Conservation (phyloP, 331 rosid genomes). For the Ulmus americana region DNA sequence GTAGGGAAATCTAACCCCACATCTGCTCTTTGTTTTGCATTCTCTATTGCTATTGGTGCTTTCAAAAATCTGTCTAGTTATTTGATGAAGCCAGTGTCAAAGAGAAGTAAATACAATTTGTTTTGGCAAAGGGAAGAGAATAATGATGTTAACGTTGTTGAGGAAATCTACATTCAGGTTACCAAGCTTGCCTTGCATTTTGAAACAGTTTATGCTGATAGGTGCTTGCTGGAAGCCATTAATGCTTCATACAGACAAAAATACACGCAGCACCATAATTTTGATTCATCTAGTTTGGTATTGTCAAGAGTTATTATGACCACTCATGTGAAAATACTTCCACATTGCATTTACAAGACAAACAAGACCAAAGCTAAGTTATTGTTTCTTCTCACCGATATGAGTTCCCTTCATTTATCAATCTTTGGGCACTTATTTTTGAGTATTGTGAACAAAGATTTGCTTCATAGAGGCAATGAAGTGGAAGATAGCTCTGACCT, state of each 20-base stretch:
- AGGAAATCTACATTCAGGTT: constrained; percentile 52
- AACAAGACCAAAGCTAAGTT: constrained; percentile 50
- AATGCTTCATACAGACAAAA: constrained; percentile 45
- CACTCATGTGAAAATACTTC: constrained; percentile 49
- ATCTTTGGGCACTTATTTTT: constrained; percentile 58
- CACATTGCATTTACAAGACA: constrained; percentile 45
- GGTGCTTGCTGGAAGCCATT: constrained; percentile 67
- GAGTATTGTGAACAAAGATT: constrained; percentile 35
- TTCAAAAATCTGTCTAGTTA: constrained; percentile 49
- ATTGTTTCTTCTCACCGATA: constrained; percentile 55
- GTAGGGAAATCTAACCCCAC: constrained; percentile 22
- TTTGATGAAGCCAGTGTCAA: constrained; percentile 44
- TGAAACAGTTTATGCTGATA: constrained; percentile 51
- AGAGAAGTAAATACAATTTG: constrained; percentile 42
- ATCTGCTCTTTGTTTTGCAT: constrained; percentile 49
- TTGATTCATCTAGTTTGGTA: constrained; percentile 52
- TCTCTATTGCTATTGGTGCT: constrained; percentile 68
- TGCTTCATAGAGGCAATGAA: constrained; percentile 23
- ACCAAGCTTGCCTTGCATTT: constrained; percentile 32
- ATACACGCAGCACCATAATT: constrained; percentile 30
- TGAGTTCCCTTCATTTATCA: constrained; percentile 65
- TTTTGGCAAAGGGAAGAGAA: constrained; percentile 54
- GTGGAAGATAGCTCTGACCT: constrained; percentile 27
- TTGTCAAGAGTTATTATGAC: constrained; percentile 48
- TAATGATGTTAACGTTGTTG: constrained; percentile 37